Evolutionary conservation across 345 rosid species (phyloP), one percentile per base, ranked within the genome.

Genomic region (Mallotus nudiflorus): DNA sequence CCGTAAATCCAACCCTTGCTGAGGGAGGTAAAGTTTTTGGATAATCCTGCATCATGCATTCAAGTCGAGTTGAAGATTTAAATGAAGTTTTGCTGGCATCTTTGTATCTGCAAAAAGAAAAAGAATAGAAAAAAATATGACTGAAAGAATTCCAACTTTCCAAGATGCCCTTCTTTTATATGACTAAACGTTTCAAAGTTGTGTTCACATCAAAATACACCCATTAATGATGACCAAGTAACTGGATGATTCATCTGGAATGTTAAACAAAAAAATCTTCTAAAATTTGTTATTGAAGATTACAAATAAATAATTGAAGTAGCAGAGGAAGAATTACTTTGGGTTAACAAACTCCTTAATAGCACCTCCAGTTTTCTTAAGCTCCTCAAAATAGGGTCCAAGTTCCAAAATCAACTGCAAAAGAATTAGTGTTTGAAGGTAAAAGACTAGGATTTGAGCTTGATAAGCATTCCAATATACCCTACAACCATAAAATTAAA

Each of bases 21-120:
- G 97, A 67, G 49, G 97, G 87, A 53, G 97, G 90, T 79, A 95
- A 73, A 59, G 99, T 95, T 79, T 92, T 92, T 57, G 97, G 97
- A 81, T 95, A 92, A 77, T 95, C 97, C 85, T 92, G 99, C 99
- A 95, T 95, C 99, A 89, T 91, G 66, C 99, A 95, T 77, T 95
- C 97, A 39, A 95, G 84, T 49, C 97, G 86, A 78, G 98, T 91
- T 58, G 98, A 91, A 68, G 98, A 93, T 77, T 89, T 91, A 58
- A 93, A 91, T 57, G 88, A 78, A 70, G 97, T 84, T 85, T 92
- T 95, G 80, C 82, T 90, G 24, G 92, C 85, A 87, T 92, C 99
- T 79, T 92, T 92, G 76, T 95, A 94, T 73, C 99, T 94, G 81
- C 78, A 71, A 16, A 20, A 22, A 57, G 22, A 57, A 57, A 57